Base-by-base conservation (phyloP, 73 alveolate species). In the Diophrys appendiculata region DNA sequence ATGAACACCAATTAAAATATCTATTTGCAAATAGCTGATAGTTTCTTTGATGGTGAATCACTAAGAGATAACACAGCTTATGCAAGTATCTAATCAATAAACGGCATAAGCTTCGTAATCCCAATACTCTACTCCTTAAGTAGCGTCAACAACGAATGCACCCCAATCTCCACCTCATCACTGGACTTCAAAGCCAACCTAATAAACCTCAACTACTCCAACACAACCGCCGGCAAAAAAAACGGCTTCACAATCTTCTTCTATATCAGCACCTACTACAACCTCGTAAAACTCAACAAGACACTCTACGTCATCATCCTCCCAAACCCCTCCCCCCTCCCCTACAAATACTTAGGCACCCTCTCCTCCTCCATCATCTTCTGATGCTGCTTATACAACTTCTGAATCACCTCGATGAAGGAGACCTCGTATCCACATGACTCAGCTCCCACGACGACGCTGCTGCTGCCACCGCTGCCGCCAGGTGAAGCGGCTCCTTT, bases 141-240 rank as follows among this genome's bases (percentile, higher is more conserved):
- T 0, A 80, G 70, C 1, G 60, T 24, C 43, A 68, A 60, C 82
- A 80, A 34, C 2, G 89, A 80, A 32, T 68, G 72, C 13, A 80
- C 72, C 11, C 82, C 56, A 11, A 72, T 29, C 25, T 80, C 89
- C 1, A 67, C 89, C 0, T 73, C 54, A 24, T 67, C 89, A 31
- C 55, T 52, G 27, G 52, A 24, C 64, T 80, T 83, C 18, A 53
- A 72, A 1, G 82, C 78, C 0, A 70, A 34, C 72, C 72, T 80
- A 13, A 80, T 29, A 0, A 80, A 82, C 30, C 26, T 54, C 25
- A 80, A 33, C 2, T 73, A 33, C 68, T 33, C 72, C 69, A 72
- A 28, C 14, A 80, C 31, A 30, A 80, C 22, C 0, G 89, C 27
- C 1, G 76, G 28, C 53, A 54, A 22, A 60, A 80, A 80, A 54